Base-by-base conservation (phyloP, 306 rosid genomes). In the Hippophae tibetana region DNA sequence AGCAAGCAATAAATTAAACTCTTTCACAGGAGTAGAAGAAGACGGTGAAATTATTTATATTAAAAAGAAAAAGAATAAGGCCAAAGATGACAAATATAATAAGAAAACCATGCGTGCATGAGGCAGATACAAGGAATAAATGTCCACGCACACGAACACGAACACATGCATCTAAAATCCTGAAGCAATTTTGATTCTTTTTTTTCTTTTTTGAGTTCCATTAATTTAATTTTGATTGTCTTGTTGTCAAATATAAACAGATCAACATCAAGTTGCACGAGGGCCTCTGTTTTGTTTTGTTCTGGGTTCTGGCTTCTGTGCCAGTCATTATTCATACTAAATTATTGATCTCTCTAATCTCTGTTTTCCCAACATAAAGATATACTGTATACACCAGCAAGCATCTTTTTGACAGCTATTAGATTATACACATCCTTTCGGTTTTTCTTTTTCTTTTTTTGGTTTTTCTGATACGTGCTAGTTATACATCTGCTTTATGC, bases 281-380 rank as follows among this genome's bases (percentile, higher is more conserved):
- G 97, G 95, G 93, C 81, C 82, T 82, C 87, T 76, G 60, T 81
- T 83, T 89, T 89, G 97, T 86, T 76, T 41, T 74, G 43, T 83
- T 74, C 73, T 72, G 72, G 81, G 45, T 61, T 67, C 64, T 63
- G 66, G 56, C 63, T 56, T 78, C 79, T 68, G 74, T 27, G 60
- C 71, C 56, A 61, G 48, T 46, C 63, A 71, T 69, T 79, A 64
- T 72, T 67, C 74, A 56, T 63, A 50, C 58, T 52, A 55, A 71
- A 85, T 82, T 76, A 80, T 85, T 82, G 81, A 57, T 67, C 68
- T 60, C 71, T 46, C 8, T 45, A 9, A 7, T 44, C 47, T 46
- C 49, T 46, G 23, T 49, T 23, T 49, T 7, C 27, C 47, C 64
- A 47, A 57, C 65, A 60, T 42, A 2, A 42, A 64, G 69, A 64